Evolutionary conservation across 1,284 basidiomycete species (phyloP).

Genomic region (Puccinia hordei): DNA sequence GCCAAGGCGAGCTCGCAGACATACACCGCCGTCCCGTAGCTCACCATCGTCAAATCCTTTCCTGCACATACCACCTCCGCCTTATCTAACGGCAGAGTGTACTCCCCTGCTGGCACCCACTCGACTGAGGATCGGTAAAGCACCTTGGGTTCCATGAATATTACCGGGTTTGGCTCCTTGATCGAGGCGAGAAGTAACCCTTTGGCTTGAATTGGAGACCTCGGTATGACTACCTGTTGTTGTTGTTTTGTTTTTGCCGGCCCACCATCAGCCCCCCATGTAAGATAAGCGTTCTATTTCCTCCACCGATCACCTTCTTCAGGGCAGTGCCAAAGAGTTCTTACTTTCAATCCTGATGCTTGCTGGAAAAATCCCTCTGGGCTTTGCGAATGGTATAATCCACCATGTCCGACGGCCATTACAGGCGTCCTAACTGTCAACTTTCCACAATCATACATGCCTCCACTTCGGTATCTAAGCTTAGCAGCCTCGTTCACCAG

Average conservation of each 20-base stretch:
- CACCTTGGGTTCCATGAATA: constrained; percentile 93
- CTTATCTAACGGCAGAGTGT: constrained; percentile 72
- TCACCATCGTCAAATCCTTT: constrained; percentile 79
- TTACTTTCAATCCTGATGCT: constrained; percentile 83
- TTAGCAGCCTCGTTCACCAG: constrained; percentile 95
- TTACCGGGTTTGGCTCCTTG: constrained; percentile 85
- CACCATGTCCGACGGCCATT: constrained; percentile 89
- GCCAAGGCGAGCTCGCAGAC: constrained; percentile 79
- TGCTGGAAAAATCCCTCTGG: constrained; percentile 93
- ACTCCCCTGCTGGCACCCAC: constrained; percentile 87
- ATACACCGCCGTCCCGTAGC: constrained; percentile 90
- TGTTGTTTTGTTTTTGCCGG: background rate
- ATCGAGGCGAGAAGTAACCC: constrained; percentile 81
- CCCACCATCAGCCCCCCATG: no score
- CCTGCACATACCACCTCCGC: constrained; percentile 77
- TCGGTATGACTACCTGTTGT: constrained; percentile 83
- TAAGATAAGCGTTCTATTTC: background rate
- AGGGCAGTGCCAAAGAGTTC: constrained; percentile 22
- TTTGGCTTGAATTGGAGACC: constrained; percentile 91
- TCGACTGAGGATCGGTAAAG: constrained; percentile 86
- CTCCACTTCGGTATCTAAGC: constrained; percentile 83
- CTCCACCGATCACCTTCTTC: background rate
- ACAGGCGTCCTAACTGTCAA: constrained; percentile 84
- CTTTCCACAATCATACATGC: constrained; percentile 77
- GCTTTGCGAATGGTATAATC: constrained; percentile 88